Percentiles rank a stretch among this genome's conserved stretches.
Evolutionary conservation across 2,329 filamentous ascomycete genomes (phyloP).

Genomic region (Penicillium sp.): DNA sequence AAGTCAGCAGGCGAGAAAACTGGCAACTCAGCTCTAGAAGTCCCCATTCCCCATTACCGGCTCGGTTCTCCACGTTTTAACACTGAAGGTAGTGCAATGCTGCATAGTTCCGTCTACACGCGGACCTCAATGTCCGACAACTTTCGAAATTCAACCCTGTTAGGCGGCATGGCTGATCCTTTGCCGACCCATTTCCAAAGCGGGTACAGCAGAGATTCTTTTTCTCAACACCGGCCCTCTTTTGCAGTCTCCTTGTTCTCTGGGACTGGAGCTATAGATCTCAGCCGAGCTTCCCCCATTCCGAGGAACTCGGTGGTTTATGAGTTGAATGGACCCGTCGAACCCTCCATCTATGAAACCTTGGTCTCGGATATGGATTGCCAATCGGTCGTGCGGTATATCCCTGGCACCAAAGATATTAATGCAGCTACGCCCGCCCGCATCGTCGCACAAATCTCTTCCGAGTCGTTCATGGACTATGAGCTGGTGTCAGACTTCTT

Average conservation of each 20-base stretch:
- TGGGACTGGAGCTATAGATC: conserved; percentile 37
- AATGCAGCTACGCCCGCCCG: conserved; percentile 87
- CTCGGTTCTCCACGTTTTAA: conserved; percentile 83
- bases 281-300: conserved; percentile 36
- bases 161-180: conserved; percentile 41
- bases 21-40: conserved; percentile 65
- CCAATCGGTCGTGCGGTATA: conserved; percentile 79
- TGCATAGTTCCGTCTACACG: conserved; percentile 79
- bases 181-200: conserved; percentile 29
- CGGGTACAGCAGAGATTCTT: conserved; percentile 32
- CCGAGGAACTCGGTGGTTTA: conserved; percentile 48
- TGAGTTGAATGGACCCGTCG: conserved; percentile 65
- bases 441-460: conserved; percentile 94
- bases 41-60: conserved; percentile 81
- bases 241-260: conserved; percentile 45
- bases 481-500: conserved; percentile 98
- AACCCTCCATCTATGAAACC: conserved; percentile 71
- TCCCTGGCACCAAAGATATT: conserved; percentile 70
- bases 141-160: conserved; percentile 64
- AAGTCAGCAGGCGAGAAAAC: conserved; percentile 63
- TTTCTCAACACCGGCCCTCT: conserved; percentile 35
- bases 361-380: conserved; percentile 84
- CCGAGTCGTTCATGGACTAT: conserved; percentile 93
- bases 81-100: conserved; percentile 70
- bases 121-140: conserved; percentile 70